Percentiles rank a stretch among this genome's conserved stretches.
Evolutionary conservation across 83 land plant genomes (phyloP).

Genomic region (Thuja plicata): DNA sequence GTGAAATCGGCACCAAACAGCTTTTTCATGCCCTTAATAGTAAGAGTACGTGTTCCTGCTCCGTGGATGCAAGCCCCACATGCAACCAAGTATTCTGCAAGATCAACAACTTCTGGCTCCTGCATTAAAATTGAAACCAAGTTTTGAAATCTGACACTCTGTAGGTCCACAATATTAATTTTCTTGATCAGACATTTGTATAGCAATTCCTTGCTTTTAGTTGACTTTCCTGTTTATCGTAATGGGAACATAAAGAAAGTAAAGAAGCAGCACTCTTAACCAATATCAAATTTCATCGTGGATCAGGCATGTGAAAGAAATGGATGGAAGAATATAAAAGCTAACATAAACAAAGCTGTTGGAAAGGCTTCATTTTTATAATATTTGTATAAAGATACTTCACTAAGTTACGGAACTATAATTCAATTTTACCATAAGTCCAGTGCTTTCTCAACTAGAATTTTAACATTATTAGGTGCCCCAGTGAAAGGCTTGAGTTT

Average conservation of each 20-base stretch:
- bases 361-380: not conserved
- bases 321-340: not conserved
- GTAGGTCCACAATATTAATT: not conserved
- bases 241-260: not conserved
- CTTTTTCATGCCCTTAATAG: constrained; percentile 47
- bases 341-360: not conserved
- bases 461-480: not conserved
- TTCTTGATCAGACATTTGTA: not conserved
- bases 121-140: constrained; percentile 19
- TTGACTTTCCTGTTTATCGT: not conserved
- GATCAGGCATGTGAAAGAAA: not conserved
- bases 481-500: too few relatives aligned
- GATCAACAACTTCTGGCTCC: constrained; percentile 81
- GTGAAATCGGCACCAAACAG: constrained; percentile 55
- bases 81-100: constrained; percentile 61
- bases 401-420: not conserved
- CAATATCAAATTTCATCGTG: not conserved
- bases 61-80: constrained; percentile 75
- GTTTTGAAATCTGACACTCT: not conserved
- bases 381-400: not conserved
- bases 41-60: constrained; percentile 55
- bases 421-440: not conserved
- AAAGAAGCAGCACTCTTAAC: not conserved
- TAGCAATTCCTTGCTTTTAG: not conserved
- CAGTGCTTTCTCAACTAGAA: not conserved